These are phyloP conservation scores for Penicillium janthinellum DNA, from an alignment of 2,329 filamentous ascomycete species.

Conservation along the genomic window DNA sequence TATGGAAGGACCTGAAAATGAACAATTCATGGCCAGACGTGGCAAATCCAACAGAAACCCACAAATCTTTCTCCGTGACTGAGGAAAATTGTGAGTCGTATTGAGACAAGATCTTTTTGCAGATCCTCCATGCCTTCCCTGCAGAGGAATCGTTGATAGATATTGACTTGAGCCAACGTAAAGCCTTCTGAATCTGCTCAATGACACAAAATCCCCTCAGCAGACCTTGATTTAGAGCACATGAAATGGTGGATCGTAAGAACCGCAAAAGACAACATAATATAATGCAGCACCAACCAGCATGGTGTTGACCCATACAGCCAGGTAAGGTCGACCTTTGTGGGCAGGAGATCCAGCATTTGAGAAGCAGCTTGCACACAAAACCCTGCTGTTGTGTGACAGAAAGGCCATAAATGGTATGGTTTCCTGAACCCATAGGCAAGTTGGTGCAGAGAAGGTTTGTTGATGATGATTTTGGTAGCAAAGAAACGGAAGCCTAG, in stretches of 20 bases:
- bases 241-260: not conserved
- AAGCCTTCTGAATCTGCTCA: not conserved
- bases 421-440: not conserved
- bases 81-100: too few relatives aligned
- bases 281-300: not conserved
- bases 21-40: too few relatives aligned
- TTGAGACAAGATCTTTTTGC: too few relatives aligned
- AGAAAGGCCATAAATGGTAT: not conserved
- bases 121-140: not conserved
- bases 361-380: not conserved
- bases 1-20: too few relatives aligned
- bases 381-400: not conserved
- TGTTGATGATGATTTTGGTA: not conserved
- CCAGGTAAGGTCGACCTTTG: not conserved
- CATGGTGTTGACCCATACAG: not conserved
- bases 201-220: not conserved
- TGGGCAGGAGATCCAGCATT: not conserved
- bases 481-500: not conserved
- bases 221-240: not conserved
- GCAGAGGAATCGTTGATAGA: not conserved
- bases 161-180: not conserved
- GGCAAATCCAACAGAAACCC: too few relatives aligned
- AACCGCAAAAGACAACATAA: not conserved
- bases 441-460: not conserved
- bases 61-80: too few relatives aligned